Conservation (phyloP, 257 asterid genomes). For the Primulina tabacum region DNA sequence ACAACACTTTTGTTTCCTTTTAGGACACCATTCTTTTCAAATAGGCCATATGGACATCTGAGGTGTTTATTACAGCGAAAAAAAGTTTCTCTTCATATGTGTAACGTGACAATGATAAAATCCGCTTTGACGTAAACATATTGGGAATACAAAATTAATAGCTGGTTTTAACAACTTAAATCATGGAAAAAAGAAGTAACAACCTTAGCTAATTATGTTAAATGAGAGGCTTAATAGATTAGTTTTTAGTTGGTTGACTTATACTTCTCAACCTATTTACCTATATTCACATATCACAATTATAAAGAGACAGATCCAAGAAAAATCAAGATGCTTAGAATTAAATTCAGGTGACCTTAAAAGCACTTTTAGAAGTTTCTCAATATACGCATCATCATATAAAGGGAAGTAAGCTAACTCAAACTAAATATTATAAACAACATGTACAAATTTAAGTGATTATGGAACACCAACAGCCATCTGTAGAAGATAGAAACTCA, state of each 20-base stretch:
- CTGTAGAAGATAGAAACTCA: conserved; percentile 47
- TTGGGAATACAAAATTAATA: not conserved
- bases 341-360: conserved; percentile 6
- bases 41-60: not conserved
- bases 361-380: conserved; percentile 9
- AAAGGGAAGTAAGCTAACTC: not conserved
- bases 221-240: not conserved
- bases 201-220: not conserved
- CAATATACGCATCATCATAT: not conserved
- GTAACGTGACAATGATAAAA: not conserved
- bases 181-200: not conserved
- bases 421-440: conserved; percentile 20
- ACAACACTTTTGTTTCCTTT: not conserved
- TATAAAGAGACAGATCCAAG: not conserved
- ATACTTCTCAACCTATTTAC: conserved; percentile 1
- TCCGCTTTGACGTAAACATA: not conserved
- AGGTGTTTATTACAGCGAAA: not conserved
- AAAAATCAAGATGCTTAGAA: conserved; percentile 7
- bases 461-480: conserved; percentile 22
- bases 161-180: not conserved
- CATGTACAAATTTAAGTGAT: conserved; percentile 11
- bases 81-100: not conserved
- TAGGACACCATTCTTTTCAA: not conserved
- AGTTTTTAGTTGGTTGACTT: conserved; percentile 10
- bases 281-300: conserved; percentile 3